Conservation (phyloP, 257 asterid genomes). For the Solanum verrucosum region DNA sequence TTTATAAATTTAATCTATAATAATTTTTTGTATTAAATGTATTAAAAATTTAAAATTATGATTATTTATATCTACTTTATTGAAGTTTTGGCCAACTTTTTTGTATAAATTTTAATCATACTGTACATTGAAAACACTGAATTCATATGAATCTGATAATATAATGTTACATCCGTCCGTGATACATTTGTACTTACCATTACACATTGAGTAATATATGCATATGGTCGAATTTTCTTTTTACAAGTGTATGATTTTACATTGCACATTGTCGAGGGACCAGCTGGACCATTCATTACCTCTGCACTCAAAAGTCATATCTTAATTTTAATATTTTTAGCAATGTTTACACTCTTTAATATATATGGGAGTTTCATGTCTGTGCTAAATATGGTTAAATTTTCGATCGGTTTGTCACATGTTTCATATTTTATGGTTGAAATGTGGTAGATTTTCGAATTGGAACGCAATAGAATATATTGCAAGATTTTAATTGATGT, state of each 20-base stretch:
- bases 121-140: fast-evolving
- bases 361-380: not conserved
- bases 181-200: not conserved
- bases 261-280: not conserved
- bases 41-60: not conserved
- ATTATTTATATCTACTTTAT: too few species aligned
- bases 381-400: not conserved
- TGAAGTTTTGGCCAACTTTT: too few species aligned
- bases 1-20: not conserved
- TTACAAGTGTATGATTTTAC: not conserved
- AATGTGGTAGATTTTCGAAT: not conserved
- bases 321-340: not conserved
- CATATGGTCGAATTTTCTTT: not conserved
- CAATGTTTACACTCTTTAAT: not conserved
- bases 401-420: not conserved
- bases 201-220: not conserved
- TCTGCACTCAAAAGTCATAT: not conserved
- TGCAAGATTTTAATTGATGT: not conserved
- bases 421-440: not conserved
- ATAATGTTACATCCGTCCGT: not conserved
- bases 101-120: too few species aligned
- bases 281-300: not conserved
- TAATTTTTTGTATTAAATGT: too few species aligned
- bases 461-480: not conserved
- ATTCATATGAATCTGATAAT: not conserved